These are phyloP conservation scores for Benincasa hispida DNA, from an alignment of 306 rosid genomes.

Conservation along the genomic window DNA sequence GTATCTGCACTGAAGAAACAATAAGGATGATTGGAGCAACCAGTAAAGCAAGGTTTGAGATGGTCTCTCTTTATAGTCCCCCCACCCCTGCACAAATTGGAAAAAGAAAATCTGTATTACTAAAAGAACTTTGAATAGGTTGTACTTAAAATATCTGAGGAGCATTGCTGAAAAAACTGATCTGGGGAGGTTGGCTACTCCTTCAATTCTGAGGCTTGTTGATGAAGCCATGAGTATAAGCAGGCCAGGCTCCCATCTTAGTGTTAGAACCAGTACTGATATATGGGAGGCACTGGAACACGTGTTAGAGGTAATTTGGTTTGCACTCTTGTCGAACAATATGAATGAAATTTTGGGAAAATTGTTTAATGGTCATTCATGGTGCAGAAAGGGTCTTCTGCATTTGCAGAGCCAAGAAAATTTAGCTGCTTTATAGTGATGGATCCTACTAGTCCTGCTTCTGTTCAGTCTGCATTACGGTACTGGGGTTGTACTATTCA, in stretches of 20 bases:
- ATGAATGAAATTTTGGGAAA: conserved; percentile 6
- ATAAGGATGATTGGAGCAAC: conserved; percentile 61
- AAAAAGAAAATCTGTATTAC: background rate
- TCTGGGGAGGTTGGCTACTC: conserved; percentile 83
- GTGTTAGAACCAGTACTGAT: conserved; percentile 56
- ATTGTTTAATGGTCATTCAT: conserved; percentile 14
- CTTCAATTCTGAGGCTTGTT: conserved; percentile 79
- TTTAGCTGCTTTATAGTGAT: conserved; percentile 72
- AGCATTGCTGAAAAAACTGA: conserved; percentile 79
- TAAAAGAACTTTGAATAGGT: conserved; percentile 22
- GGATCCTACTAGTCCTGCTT: conserved; percentile 55
- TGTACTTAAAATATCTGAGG: conserved; percentile 72
- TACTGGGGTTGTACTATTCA: conserved; percentile 95
- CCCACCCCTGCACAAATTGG: background rate
- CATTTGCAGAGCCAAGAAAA: conserved; percentile 55
- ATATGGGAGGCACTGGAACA: conserved; percentile 68
- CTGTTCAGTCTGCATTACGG: conserved; percentile 58
- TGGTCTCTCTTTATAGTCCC: background rate
- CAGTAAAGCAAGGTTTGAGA: conserved; percentile 71
- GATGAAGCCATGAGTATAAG: conserved; percentile 65
- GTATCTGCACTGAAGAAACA: conserved; percentile 70
- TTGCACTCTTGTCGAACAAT: background rate
- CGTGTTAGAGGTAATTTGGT: conserved; percentile 57
- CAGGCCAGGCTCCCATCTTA: conserved; percentile 29
- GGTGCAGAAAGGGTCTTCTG: conserved; percentile 64